Evolutionary conservation across 176 grass and related monocot species (phyloP).

Genomic region (Thinopyrum elongatum): DNA sequence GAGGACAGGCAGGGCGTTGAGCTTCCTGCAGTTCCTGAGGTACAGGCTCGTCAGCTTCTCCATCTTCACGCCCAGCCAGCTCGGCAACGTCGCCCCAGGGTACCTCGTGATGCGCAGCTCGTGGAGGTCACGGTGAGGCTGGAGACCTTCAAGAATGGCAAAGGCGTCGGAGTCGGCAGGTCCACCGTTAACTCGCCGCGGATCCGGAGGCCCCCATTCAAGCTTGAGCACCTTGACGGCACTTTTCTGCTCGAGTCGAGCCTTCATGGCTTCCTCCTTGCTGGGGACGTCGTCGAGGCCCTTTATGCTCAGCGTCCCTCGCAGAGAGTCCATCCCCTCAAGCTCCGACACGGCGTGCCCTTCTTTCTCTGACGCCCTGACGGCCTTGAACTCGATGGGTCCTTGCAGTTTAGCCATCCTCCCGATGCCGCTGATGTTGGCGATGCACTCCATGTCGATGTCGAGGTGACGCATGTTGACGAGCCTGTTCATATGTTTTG

Average conservation of each 20-base stretch:
- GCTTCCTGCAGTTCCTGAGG: neutral
- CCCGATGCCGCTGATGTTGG: neutral
- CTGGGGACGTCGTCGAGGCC: neutral
- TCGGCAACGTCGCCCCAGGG: neutral
- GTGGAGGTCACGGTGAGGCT: neutral
- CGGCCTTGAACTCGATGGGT: neutral
- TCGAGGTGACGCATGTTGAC: neutral
- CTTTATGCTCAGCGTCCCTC: neutral
- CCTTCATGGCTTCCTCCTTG: neutral
- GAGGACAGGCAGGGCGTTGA: neutral
- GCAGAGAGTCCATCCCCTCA: neutral
- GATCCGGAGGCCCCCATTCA: neutral
- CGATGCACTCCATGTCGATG: neutral
- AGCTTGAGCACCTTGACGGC: neutral
- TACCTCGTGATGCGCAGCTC: neutral
- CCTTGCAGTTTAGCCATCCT: neutral
- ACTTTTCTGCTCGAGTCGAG: neutral
- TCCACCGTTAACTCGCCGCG: neutral
- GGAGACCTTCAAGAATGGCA: neutral
- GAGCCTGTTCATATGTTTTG: neutral
- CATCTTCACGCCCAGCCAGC: neutral
- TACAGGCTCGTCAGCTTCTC: neutral
- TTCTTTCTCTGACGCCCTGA: neutral
- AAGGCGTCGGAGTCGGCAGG: neutral
- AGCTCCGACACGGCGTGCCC: neutral